These are phyloP conservation scores for Spathaspora arborariae DNA, from an alignment of 805 yeast species.

Conservation along the genomic window DNA sequence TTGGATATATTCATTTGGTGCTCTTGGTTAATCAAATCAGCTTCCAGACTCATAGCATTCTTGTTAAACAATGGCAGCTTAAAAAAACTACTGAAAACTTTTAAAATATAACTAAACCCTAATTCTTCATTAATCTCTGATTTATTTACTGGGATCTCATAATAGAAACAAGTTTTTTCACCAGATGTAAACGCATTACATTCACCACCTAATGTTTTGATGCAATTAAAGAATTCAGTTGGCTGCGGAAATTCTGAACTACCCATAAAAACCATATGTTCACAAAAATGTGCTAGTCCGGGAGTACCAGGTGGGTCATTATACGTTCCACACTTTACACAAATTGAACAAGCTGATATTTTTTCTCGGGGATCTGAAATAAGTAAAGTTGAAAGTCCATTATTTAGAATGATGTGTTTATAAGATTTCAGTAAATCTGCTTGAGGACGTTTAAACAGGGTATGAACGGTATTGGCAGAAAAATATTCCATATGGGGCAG, in stretches of 20 bases:
- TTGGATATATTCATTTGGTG: conserved; percentile 51
- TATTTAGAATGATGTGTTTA: conserved; percentile 50
- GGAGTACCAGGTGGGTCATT: conserved; percentile 66
- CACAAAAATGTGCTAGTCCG: conserved; percentile 73
- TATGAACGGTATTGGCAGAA: conserved; percentile 10
- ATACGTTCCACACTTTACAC: conserved; percentile 78
- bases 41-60: conserved; percentile 44
- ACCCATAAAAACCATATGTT: conserved; percentile 35
- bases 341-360: conserved; percentile 63
- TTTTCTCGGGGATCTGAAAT: conserved; percentile 73
- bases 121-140: conserved; percentile 23
- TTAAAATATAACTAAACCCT: conserved; percentile 43
- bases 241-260: conserved; percentile 52
- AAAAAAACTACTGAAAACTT: conserved; percentile 51
- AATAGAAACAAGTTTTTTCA: conserved; percentile 60
- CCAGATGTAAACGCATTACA: conserved; percentile 69
- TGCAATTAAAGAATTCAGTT: conserved; percentile 39
- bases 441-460: conserved; percentile 27
- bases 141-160: conserved; percentile 51
- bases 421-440: conserved; percentile 37
- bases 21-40: conserved; percentile 62
- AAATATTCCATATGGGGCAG: conserved; percentile 8
- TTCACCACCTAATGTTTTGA: conserved; percentile 50
- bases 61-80: conserved; percentile 47
- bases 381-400: conserved; percentile 65